A percentile compares a stretch with the other conserved stretches of the same genome.
Conservation (phyloP, 176 grass and related monocot genomes). For the Aegilops longissima region DNA sequence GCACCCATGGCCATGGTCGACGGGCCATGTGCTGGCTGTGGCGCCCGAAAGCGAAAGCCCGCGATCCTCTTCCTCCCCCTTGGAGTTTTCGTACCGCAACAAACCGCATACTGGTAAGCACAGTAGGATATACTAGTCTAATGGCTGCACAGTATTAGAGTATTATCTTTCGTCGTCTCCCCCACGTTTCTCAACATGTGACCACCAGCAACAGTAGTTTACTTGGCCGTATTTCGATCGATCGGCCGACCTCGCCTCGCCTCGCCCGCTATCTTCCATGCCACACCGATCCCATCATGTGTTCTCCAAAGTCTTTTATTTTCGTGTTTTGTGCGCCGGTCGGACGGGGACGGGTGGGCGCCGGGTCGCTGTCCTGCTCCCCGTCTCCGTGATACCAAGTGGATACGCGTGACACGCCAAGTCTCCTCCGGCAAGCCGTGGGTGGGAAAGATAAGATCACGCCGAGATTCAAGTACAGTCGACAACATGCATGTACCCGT, state of each 20-base stretch:
- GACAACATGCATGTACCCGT: neutral
- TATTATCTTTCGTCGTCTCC: neutral
- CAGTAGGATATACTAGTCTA: too few species aligned
- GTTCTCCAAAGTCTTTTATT: fast-evolving
- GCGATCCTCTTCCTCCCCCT: too few species aligned
- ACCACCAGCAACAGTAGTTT: neutral
- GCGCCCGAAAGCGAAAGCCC: too few species aligned
- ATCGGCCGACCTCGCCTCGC: neutral
- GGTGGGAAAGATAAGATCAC: neutral
- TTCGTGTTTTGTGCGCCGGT: neutral
- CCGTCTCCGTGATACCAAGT: neutral
- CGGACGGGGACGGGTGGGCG: neutral
- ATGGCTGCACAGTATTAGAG: neutral
- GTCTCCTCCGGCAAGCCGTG: neutral
- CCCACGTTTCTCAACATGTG: neutral
- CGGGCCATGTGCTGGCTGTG: too few species aligned
- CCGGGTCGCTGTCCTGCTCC: conserved; percentile 23
- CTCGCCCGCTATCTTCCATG: neutral
- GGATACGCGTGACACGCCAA: neutral
- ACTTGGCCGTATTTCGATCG: too few species aligned
- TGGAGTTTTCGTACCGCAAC: too few species aligned
- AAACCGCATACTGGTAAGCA: too few species aligned
- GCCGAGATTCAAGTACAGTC: neutral
- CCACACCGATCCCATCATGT: neutral
- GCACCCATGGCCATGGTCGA: too few species aligned